A percentile compares a stretch with the other conserved stretches of the same genome.
Evolutionary conservation across 169 alveolate species (phyloP).

Genomic region (Cystoisospora suis): DNA sequence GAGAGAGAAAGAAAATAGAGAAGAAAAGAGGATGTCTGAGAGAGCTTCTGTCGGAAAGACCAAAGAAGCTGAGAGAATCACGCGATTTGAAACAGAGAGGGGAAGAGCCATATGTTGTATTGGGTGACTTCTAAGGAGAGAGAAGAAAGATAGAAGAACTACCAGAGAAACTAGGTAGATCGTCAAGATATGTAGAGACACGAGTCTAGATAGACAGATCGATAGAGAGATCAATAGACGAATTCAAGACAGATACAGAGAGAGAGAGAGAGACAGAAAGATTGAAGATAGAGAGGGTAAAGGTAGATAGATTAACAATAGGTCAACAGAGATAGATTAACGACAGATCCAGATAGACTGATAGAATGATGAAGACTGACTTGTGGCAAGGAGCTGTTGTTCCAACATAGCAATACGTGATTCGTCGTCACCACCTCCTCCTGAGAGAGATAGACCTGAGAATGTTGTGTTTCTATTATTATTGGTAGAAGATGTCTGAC

Average conservation of each 20-base stretch:
- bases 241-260: background rate
- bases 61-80: too few species aligned
- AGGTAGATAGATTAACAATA: background rate
- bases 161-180: too few species aligned
- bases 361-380: background rate
- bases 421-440: background rate
- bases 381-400: background rate
- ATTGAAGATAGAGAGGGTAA: background rate
- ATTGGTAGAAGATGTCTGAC: conserved; percentile 34
- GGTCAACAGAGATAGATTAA: background rate
- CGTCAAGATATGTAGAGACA: background rate
- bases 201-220: background rate
- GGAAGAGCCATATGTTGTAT: too few species aligned
- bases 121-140: too few species aligned
- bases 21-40: background rate
- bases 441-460: background rate
- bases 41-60: too few species aligned
- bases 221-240: background rate
- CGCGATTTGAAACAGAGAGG: too few species aligned
- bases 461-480: background rate
- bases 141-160: too few species aligned
- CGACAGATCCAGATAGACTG: background rate
- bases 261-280: background rate
- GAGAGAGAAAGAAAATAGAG: background rate
- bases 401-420: conserved; percentile 1